phyloP scores from a whole-genome alignment of 2,329 filamentous ascomycete genomes.

The Beauveria sp. region DNA sequence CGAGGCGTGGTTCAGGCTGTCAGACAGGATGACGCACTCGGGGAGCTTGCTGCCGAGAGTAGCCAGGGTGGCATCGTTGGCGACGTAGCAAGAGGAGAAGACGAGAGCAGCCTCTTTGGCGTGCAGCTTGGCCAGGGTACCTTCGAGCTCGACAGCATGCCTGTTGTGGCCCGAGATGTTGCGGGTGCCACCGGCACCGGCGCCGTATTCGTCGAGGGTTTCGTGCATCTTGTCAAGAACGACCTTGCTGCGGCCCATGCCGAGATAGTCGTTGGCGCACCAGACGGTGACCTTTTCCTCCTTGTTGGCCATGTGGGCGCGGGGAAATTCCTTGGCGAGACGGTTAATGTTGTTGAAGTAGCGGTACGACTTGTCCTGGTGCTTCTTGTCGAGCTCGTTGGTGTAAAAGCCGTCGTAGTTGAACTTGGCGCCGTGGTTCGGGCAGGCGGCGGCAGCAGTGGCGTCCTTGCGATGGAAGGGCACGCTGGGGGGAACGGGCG shows the following conservation, averaged over 20 bases:
- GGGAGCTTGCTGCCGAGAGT: slow-evolving; percentile 96
- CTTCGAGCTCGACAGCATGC: slow-evolving; percentile 81
- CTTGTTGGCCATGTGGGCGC: slow-evolving; percentile 77
- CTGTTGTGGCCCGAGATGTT: slow-evolving; percentile 98
- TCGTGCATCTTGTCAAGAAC: slow-evolving; percentile 91
- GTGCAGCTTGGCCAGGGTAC: slow-evolving; percentile 76
- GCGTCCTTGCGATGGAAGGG: slow-evolving; percentile 17
- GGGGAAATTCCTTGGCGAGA: slow-evolving; percentile 89
- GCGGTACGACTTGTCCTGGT: slow-evolving; percentile 98
- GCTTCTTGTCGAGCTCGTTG: slow-evolving; percentile 90
- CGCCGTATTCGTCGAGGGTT: slow-evolving; percentile 88
- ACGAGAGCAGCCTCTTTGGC: slow-evolving; percentile 88
- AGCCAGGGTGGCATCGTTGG: slow-evolving; percentile 92
- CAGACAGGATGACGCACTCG: slow-evolving; percentile 94
- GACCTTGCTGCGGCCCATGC: slow-evolving; percentile 86
- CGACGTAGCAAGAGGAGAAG: slow-evolving; percentile 96
- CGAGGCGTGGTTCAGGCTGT: slow-evolving; percentile 94
- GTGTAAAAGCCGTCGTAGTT: slow-evolving; percentile 89
- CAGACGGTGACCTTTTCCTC: slow-evolving; percentile 91
- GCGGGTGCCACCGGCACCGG: slow-evolving; percentile 88
- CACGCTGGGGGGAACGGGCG: slow-evolving; percentile 18
- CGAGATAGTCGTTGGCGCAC: slow-evolving; percentile 98
- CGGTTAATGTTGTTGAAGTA: slow-evolving; percentile 99
- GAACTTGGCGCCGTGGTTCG: slow-evolving; percentile 49
- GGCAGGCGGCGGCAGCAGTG: slow-evolving; percentile 12